phyloP scores from a whole-genome alignment of 2,329 filamentous ascomycete species.

The Sarocladium kiliense region DNA sequence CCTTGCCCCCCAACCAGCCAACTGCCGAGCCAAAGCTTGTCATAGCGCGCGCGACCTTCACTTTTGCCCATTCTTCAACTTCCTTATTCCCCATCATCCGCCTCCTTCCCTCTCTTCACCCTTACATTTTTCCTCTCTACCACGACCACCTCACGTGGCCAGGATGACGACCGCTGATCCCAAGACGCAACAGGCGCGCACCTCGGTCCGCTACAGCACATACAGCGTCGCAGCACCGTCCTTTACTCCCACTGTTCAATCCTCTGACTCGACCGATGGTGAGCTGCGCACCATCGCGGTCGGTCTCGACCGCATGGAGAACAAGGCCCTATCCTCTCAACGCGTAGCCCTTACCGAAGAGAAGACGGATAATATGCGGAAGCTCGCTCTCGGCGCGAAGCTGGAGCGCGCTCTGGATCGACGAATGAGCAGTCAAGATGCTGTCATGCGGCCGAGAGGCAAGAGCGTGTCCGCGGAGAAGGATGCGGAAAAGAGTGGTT shows the following conservation, averaged over 20 bases:
- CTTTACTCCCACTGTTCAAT: constrained; percentile 52
- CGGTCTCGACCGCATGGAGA: constrained; percentile 81
- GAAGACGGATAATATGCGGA: constrained; percentile 77
- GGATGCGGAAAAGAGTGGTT: constrained; percentile 5
- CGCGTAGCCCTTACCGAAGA: constrained; percentile 66
- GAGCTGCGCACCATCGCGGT: constrained; percentile 68
- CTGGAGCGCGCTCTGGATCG: constrained; percentile 81
- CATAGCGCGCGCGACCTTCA: constrained; percentile 6
- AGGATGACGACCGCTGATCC: constrained; percentile 14
- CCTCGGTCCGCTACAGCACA: constrained; percentile 53
- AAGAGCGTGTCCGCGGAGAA: constrained; percentile 23
- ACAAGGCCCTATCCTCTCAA: constrained; percentile 78
- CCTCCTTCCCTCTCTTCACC: background rate
- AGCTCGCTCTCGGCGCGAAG: constrained; percentile 84
- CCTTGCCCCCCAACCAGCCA: constrained; percentile 5
- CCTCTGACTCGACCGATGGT: constrained; percentile 49
- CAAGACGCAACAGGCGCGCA: constrained; percentile 37
- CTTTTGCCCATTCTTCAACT: constrained; percentile 9
- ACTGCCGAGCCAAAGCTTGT: constrained; percentile 9
- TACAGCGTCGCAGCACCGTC: constrained; percentile 55
- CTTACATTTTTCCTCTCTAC: background rate
- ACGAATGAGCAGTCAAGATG: constrained; percentile 84
- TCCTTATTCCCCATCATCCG: background rate
- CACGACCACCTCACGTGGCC: constrained; percentile 5
- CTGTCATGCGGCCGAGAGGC: constrained; percentile 64